phyloP scores from a whole-genome alignment of 768 basidiomycete genomes.

The Lentinula sp. region DNA sequence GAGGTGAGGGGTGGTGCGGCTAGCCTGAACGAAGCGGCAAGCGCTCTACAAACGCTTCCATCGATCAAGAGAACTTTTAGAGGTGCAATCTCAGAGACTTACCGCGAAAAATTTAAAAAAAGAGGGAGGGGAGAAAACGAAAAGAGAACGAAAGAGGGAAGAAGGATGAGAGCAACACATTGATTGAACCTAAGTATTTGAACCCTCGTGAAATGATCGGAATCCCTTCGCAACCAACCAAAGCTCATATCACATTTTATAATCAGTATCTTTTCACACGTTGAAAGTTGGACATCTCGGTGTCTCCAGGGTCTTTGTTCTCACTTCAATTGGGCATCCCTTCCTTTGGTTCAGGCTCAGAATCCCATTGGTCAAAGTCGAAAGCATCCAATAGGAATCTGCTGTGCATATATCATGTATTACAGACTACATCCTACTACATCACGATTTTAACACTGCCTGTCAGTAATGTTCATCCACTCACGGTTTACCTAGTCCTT shows the following conservation, averaged over 20 bases:
- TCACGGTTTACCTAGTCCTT: conserved; percentile 5
- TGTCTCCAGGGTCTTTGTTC: conserved; percentile 11
- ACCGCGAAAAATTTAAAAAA: conserved; percentile 38
- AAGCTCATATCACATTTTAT: conserved; percentile 4
- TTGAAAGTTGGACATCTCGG: conserved; percentile 14
- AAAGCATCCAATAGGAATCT: conserved; percentile 4
- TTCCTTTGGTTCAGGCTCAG: conserved; percentile 7
- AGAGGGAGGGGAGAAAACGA: conserved; percentile 28
- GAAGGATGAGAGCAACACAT: conserved; percentile 23
- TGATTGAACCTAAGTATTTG: conserved; percentile 3
- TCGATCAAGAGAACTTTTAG: background rate
- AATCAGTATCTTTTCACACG: conserved; percentile 1
- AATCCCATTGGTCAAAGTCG: conserved; percentile 8
- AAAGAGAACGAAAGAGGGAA: conserved; percentile 31
- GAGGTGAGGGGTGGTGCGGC: conserved; percentile 24
- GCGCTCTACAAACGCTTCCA: conserved; percentile 26
- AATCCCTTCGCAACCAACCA: conserved; percentile 24
- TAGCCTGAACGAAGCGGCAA: conserved; percentile 38
- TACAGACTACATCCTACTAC: background rate
- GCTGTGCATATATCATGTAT: background rate
- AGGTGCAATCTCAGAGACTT: conserved; percentile 15
- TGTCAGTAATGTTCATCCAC: background rate
- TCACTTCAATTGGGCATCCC: conserved; percentile 8
- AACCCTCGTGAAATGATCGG: conserved; percentile 2
- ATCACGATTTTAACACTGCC: conserved; percentile 2